Evolutionary conservation across 2,329 filamentous ascomycete species (phyloP).

Genomic region (Colletotrichum tanaceti): DNA sequence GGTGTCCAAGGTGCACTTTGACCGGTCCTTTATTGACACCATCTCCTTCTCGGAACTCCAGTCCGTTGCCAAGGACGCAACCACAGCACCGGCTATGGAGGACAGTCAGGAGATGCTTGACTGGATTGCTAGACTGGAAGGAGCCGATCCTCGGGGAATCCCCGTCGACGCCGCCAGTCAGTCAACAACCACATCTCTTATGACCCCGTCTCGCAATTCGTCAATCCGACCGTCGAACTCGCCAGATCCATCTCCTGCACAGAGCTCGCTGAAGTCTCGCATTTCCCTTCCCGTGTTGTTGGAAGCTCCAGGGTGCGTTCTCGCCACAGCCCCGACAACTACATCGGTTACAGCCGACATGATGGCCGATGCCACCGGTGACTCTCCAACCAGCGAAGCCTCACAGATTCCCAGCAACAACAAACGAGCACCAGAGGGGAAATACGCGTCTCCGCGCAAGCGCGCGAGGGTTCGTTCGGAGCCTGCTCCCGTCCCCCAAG

Average conservation of each 20-base stretch:
- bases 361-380: not conserved
- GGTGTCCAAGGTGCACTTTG: slow-evolving; percentile 80
- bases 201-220: slow-evolving; percentile 30
- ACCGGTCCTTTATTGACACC: slow-evolving; percentile 76
- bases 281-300: slow-evolving; percentile 16
- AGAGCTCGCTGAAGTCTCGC: not conserved
- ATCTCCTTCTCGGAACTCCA: slow-evolving; percentile 78
- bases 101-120: slow-evolving; percentile 69
- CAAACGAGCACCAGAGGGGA: slow-evolving; percentile 8
- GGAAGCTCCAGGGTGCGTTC: slow-evolving; percentile 11
- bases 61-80: slow-evolving; percentile 69
- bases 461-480: slow-evolving; percentile 9
- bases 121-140: slow-evolving; percentile 72
- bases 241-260: slow-evolving; percentile 16
- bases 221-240: slow-evolving; percentile 26
- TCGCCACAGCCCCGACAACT: slow-evolving; percentile 37
- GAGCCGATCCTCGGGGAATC: slow-evolving; percentile 60
- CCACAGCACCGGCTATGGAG: slow-evolving; percentile 59
- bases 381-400: not conserved
- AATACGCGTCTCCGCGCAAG: slow-evolving; percentile 14
- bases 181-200: slow-evolving; percentile 51
- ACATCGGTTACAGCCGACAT: slow-evolving; percentile 31
- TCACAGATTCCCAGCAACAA: not conserved
- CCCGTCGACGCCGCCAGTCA: slow-evolving; percentile 60
- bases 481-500: not conserved